These are phyloP conservation scores for Tulasnella sp. DNA, from an alignment of 768 basidiomycete species.

Conservation along the genomic window DNA sequence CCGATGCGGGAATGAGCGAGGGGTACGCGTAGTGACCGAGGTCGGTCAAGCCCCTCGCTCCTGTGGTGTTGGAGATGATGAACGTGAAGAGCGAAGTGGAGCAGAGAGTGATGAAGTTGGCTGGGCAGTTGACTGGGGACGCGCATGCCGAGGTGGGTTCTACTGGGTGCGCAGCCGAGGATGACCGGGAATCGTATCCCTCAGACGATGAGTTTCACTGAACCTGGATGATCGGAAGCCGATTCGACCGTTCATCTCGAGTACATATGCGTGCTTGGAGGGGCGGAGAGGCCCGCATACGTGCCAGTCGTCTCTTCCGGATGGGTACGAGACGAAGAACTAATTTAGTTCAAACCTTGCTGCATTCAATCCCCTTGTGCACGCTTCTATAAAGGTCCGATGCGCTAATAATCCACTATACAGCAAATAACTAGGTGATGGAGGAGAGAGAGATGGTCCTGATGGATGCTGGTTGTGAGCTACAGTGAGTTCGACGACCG, in stretches of 20 bases:
- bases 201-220: conserved; percentile 79
- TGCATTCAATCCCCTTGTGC: neutral
- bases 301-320: conserved; percentile 97
- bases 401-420: conserved; percentile 90
- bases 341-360: neutral
- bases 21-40: conserved; percentile 46
- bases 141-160: conserved; percentile 74
- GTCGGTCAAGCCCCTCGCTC: conserved; percentile 64
- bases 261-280: conserved; percentile 73
- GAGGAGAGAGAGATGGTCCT: conserved; percentile 69
- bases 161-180: no score
- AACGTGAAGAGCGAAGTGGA: conserved; percentile 77
- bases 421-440: conserved; percentile 78
- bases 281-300: conserved; percentile 87
- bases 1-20: conserved; percentile 50
- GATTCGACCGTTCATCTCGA: conserved; percentile 80
- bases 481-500: conserved; percentile 52
- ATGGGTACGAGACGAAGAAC: conserved; percentile 43
- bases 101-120: conserved; percentile 69
- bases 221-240: conserved; percentile 54
- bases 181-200: no score
- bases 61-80: conserved; percentile 49
- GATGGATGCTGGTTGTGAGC: conserved; percentile 91
- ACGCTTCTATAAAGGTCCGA: conserved; percentile 62
- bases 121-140: conserved; percentile 81